phyloP scores from a whole-genome alignment of 805 yeast genomes.

The Metschnikowia cerradonensis region DNA sequence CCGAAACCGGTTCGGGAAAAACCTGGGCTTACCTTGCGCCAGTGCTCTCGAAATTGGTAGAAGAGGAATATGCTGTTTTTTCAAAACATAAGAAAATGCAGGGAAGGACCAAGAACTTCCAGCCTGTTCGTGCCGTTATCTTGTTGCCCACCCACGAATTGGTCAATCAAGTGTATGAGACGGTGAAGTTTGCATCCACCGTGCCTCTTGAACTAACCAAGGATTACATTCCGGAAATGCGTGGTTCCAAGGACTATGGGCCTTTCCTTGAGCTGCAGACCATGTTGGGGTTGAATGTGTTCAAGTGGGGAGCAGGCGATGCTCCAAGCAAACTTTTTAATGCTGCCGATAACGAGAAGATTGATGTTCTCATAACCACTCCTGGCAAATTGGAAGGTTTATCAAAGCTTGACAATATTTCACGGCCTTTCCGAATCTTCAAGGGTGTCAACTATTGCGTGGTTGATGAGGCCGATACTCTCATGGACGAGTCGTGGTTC shows the following conservation, averaged over 20 bases:
- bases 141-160: constrained; percentile 87
- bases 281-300: constrained; percentile 40
- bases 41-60: constrained; percentile 61
- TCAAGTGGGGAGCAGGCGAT: constrained; percentile 62
- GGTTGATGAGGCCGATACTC: constrained; percentile 91
- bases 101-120: constrained; percentile 23
- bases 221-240: constrained; percentile 15
- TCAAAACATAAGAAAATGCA: constrained; percentile 18
- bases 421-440: constrained; percentile 36
- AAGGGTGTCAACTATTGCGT: constrained; percentile 56
- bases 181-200: constrained; percentile 32
- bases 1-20: constrained; percentile 96
- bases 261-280: constrained; percentile 25
- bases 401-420: constrained; percentile 26
- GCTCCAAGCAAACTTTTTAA: constrained; percentile 51
- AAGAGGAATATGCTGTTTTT: constrained; percentile 42
- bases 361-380: constrained; percentile 81
- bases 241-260: constrained; percentile 18
- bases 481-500: constrained; percentile 78
- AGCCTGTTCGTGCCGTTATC: constrained; percentile 62
- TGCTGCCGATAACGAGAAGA: constrained; percentile 38
- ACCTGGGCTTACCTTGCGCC: constrained; percentile 90
- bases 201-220: constrained; percentile 20
- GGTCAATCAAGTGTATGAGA: constrained; percentile 68
- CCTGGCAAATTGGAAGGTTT: constrained; percentile 66